Percentiles rank a stretch among this genome's conserved stretches.
phyloP scores from a whole-genome alignment of 177 flowering plant genomes.

The Vitis hybrid region DNA sequence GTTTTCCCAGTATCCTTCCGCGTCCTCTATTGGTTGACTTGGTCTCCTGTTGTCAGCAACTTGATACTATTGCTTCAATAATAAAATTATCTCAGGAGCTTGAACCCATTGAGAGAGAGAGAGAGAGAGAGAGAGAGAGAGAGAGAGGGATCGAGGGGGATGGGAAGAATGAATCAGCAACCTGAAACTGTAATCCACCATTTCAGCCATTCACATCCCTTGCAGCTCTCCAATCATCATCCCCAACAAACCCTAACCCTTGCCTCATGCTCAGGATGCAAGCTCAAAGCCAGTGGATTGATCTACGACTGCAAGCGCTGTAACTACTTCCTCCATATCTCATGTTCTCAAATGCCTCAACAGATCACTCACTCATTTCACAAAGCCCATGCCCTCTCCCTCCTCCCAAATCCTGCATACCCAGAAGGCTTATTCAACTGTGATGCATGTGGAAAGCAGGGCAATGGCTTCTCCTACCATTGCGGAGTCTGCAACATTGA shows the following conservation, averaged over 20 bases:
- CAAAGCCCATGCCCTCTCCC: constrained; percentile 32
- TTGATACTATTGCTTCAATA: too few species aligned
- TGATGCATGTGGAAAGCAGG: constrained; percentile 37
- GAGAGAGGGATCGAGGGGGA: too few species aligned
- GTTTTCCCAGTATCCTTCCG: too few species aligned
- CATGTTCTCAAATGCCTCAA: constrained; percentile 22
- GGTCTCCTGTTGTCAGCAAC: too few species aligned
- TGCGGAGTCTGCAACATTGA: constrained; percentile 35
- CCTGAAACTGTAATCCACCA: constrained; percentile 15
- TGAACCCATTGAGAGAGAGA: too few species aligned
- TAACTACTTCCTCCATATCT: constrained; percentile 21
- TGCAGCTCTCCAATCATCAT: constrained; percentile 17
- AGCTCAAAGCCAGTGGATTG: constrained; percentile 5
- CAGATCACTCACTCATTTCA: constrained; percentile 31
- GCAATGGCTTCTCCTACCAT: constrained; percentile 47
- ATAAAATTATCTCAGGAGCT: too few species aligned
- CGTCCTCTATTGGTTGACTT: too few species aligned
- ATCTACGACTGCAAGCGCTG: constrained; percentile 12
- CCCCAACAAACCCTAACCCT: constrained; percentile 10
- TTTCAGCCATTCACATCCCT: constrained; percentile 33
- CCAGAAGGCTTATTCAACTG: constrained; percentile 37
- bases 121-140: too few species aligned
- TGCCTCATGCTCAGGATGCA: constrained; percentile 20
- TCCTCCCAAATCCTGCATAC: constrained; percentile 29
- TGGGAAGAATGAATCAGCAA: too few species aligned